A percentile compares a stretch with the other conserved stretches of the same genome.
These are phyloP conservation scores for Cystobasidium pallidum DNA, from an alignment of 1,284 basidiomycete species.

Conservation along the genomic window DNA sequence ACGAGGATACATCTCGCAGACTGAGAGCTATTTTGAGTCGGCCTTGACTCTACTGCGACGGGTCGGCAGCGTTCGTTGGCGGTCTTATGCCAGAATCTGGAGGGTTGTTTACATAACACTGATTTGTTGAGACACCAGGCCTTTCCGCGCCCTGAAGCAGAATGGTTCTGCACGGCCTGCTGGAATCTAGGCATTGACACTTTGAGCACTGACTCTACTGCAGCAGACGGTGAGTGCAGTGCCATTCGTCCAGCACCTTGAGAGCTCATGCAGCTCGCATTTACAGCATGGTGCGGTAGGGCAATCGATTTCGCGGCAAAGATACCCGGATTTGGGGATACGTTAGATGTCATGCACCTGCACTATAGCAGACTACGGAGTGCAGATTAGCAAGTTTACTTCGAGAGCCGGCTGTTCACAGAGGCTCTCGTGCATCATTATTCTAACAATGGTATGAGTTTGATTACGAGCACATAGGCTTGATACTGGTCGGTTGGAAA, in stretches of 20 bases:
- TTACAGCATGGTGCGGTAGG: slow-evolving; percentile 18
- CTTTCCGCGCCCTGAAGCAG: slow-evolving; percentile 13
- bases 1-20: background rate
- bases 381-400: background rate
- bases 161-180: slow-evolving; percentile 26
- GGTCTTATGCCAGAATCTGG: no score
- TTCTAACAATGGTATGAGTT: no score
- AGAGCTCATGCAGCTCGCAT: background rate
- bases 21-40: background rate
- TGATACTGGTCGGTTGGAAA: no score
- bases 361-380: background rate
- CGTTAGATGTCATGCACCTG: slow-evolving; percentile 4
- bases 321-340: slow-evolving; percentile 31
- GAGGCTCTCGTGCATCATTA: background rate
- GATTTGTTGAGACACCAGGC: no score
- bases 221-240: background rate
- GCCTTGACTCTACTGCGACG: slow-evolving; percentile 4
- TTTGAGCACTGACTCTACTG: background rate
- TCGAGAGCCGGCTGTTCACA: background rate
- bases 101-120: no score
- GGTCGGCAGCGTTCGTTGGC: background rate
- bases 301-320: slow-evolving; percentile 20
- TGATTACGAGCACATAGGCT: no score
- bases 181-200: slow-evolving; percentile 27
- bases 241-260: background rate